A percentile compares a stretch with the other conserved stretches of the same genome.
Conservation (phyloP, 208 protist species). For the Wallacemonas collosoma region DNA sequence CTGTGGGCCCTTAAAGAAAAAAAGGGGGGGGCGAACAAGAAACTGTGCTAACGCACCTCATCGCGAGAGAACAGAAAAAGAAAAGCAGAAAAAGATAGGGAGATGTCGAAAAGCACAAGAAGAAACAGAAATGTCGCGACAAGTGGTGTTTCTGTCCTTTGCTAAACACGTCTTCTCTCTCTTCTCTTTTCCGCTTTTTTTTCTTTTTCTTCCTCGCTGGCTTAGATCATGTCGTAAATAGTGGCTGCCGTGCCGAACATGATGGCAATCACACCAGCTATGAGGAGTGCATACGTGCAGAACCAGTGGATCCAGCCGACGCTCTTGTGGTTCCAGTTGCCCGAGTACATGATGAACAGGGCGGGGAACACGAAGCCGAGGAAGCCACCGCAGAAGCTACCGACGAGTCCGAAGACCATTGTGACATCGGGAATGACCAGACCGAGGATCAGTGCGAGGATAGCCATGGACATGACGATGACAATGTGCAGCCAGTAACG, state of each 20-base stretch:
- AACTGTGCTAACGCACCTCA: too few species aligned
- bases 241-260: conserved; percentile 68
- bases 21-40: too few species aligned
- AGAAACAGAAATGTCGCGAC: too few species aligned
- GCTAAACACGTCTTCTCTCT: neutral
- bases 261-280: conserved; percentile 67
- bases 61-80: neutral
- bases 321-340: conserved; percentile 47
- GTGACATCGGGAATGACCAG: conserved; percentile 73
- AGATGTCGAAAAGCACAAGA: too few species aligned
- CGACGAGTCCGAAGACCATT: conserved; percentile 81
- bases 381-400: conserved; percentile 73
- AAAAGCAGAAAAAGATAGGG: neutral
- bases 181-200: neutral
- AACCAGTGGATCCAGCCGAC: conserved; percentile 77
- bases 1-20: too few species aligned
- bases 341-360: conserved; percentile 82
- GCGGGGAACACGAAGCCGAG: conserved; percentile 87
- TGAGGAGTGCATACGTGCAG: conserved; percentile 72
- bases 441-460: conserved; percentile 65
- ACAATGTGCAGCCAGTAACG: conserved; percentile 59
- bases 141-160: too few species aligned
- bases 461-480: conserved; percentile 58
- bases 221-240: conserved; percentile 50
- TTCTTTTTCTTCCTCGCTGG: too few species aligned